Base-by-base conservation (phyloP, 352 stramenopile species). In the Phytophthora fragariae region DNA sequence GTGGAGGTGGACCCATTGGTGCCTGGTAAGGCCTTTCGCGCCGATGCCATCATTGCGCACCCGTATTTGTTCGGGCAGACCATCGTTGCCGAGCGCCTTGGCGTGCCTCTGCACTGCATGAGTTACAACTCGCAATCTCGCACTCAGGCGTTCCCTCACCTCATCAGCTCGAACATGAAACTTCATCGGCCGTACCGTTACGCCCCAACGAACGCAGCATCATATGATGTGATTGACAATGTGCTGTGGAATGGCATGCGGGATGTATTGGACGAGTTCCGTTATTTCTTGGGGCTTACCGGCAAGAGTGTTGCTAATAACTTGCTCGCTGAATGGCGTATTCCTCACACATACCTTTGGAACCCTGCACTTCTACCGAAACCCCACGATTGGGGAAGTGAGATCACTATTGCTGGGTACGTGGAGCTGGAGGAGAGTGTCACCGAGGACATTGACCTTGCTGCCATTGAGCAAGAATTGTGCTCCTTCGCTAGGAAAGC, bases 321-420 rank as follows among this genome's bases (percentile, higher is more conserved):
- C 52, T 44, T 86, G 41, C 72, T 88, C 11, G 54, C 61, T 19
- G 76, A 84, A 39, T 95, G 77, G 78, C 75, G 65, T 12, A 85
- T 88, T 31, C 86, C 89, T 33, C 84, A 94, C 70, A 90, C 85
- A n/a, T 93, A 91, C 49, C 54, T 94, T 27, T 95, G 89, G 89
- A 92, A 88, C 57, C 33, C 68, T 7, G 65, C 72, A 19, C 58
- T 95, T 44, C 60, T 95, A 11, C 70, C 79, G 1, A 92, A 91
- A 47, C 86, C 86, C 5, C 50, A 73, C 5, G 89, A 95, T 66
- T 95, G 87, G 86, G 70, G 69, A 5, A 69, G 59, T 47, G 86
- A 95, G 44, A 78, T 92, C 29, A 75, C 56, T 14, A 73, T 95
- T 47, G 77, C 78, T 27, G 88, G 88, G 0, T 91, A 85, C 46